These are phyloP conservation scores for Ophiostoma quercus DNA, from an alignment of 2,329 filamentous ascomycete species.

Conservation along the genomic window DNA sequence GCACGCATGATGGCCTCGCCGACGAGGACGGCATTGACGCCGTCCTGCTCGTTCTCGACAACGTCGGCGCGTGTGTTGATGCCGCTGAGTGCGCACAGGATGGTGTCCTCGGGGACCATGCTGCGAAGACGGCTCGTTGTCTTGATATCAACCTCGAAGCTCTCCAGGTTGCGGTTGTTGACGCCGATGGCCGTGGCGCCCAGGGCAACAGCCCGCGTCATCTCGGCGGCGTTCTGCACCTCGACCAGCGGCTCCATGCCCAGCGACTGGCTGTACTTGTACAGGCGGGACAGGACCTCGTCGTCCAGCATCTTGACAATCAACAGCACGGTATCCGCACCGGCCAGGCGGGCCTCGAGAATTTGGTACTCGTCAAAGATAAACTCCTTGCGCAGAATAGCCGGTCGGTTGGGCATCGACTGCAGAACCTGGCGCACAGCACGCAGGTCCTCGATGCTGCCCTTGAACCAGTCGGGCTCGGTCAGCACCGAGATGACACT, in stretches of 20 bases:
- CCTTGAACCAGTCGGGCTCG: constrained; percentile 98
- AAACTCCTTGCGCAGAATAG: constrained; percentile 91
- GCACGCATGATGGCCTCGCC: constrained; percentile 96
- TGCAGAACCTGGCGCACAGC: constrained; percentile 83
- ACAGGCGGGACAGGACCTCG: constrained; percentile 67
- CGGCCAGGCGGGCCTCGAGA: constrained; percentile 83
- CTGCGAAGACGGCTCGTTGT: constrained; percentile 85
- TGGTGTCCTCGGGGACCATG: constrained; percentile 77
- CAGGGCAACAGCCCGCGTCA: constrained; percentile 77
- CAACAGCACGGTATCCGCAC: constrained; percentile 75
- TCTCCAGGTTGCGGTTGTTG: constrained; percentile 95
- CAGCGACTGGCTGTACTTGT: constrained; percentile 80
- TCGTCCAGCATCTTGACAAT: constrained; percentile 97
- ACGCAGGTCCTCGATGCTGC: constrained; percentile 87
- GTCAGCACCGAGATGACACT: constrained; percentile 98
- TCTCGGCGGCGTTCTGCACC: constrained; percentile 91
- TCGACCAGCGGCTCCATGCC: constrained; percentile 98
- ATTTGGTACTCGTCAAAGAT: constrained; percentile 99
- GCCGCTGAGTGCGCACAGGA: constrained; percentile 89
- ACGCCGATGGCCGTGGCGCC: constrained; percentile 91
- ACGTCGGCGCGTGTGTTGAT: constrained; percentile 89
- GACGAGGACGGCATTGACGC: constrained; percentile 87
- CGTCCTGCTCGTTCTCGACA: constrained; percentile 76
- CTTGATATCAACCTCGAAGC: constrained; percentile 90
- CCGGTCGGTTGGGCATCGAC: constrained; percentile 86